Percentiles rank a stretch among this genome's conserved stretches.
phyloP scores from a whole-genome alignment of 2,329 filamentous ascomycete species.

The Cladosporium phlei region DNA sequence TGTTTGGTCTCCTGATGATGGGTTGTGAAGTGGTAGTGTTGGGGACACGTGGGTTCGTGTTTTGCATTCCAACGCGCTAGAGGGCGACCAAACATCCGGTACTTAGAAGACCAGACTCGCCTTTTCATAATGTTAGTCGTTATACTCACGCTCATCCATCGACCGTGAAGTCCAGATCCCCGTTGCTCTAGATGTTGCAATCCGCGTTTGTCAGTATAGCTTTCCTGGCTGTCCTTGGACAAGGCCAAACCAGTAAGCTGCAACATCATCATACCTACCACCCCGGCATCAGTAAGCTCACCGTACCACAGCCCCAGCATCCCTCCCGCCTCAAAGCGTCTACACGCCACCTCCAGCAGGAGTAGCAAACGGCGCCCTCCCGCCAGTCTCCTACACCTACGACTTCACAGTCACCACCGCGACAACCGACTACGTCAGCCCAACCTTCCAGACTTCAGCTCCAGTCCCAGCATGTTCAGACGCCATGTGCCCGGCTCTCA shows the following conservation, averaged over 20 bases:
- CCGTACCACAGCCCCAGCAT: background rate
- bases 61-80: slow-evolving; percentile 14
- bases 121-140: slow-evolving; percentile 4
- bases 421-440: slow-evolving; percentile 16
- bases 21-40: slow-evolving; percentile 19
- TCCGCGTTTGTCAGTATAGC: background rate
- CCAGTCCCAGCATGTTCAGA: slow-evolving; percentile 17
- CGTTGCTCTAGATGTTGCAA: background rate
- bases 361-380: background rate
- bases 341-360: background rate
- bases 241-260: background rate
- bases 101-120: background rate
- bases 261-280: too few relatives aligned
- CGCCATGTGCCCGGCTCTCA: slow-evolving; percentile 16
- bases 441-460: slow-evolving; percentile 16
- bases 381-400: slow-evolving; percentile 14
- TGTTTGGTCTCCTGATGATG: slow-evolving; percentile 36
- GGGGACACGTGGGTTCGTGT: slow-evolving; percentile 4
- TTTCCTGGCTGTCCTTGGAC: background rate
- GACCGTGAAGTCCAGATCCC: background rate
- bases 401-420: slow-evolving; percentile 19
- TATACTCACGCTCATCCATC: background rate
- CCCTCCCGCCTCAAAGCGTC: background rate
- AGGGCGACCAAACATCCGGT: slow-evolving; percentile 11
- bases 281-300: background rate